Base-by-base conservation (phyloP, 2,329 filamentous ascomycete genomes). In the Amylocarpus encephaloides region DNA sequence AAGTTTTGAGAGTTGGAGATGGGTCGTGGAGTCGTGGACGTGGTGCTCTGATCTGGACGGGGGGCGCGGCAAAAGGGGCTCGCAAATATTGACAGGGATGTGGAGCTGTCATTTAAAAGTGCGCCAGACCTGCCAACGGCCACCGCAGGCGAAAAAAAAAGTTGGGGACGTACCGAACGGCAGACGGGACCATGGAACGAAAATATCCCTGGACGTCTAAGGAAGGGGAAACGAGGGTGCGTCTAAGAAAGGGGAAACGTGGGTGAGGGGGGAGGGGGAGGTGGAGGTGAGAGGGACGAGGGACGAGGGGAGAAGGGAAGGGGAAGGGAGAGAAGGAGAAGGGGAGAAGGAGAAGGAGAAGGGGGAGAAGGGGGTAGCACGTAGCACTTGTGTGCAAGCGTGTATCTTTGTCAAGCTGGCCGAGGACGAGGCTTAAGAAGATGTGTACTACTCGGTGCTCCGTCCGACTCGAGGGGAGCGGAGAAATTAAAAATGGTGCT, bases 1-100 rank as follows among this genome's bases (percentile, higher is more conserved):
- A 56, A 58, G 41, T 43, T 54, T 55, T 52, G 51, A 51, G 51
- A 51, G 51, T 53, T 54, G 50, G 50, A 36, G 43, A 51, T 52
- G 51, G 52, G 56, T 46, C 36, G n/a, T n/a, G n/a, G n/a, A n/a
- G n/a, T n/a, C n/a, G n/a, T n/a, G n/a, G n/a, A n/a, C n/a, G n/a
- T n/a, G n/a, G 22, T 26, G 22, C 22, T 26, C 22, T 26, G 22
- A 26, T 26, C 22, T 26, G 22, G 22, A 4, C 22, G 22, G 45
- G 36, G 50, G 45, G 36, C 53, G 52, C 51, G 48, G 58, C 50
- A 59, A 61, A 62, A 62, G 58, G 60, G 60, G 58, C 52, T 48
- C 39, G 39, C 44, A 43, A 45, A 51, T 56, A 56, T 52, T 51
- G 57, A 53, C 60, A 61, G 58, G 60, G 60, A 56, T 61, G 49